phyloP scores from a whole-genome alignment of 2,329 filamentous ascomycete genomes.

The Rhinocladiella similis region DNA sequence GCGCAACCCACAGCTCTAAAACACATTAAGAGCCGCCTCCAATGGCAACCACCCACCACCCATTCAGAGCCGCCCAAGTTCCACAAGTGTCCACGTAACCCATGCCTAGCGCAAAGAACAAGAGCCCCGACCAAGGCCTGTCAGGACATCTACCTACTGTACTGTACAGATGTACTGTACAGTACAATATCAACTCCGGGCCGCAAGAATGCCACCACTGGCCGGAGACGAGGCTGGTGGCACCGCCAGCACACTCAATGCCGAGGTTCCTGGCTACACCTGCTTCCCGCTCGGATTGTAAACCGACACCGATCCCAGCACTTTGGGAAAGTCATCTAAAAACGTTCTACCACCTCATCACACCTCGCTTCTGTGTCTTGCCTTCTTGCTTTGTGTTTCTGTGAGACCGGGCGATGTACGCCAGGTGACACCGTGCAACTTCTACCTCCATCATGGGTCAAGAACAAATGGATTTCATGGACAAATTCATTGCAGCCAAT shows the following conservation, averaged over 20 bases:
- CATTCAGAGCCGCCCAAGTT: not conserved
- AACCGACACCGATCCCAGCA: not conserved
- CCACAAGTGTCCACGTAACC: not conserved
- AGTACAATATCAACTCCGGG: not conserved
- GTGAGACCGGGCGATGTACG: constrained; percentile 6
- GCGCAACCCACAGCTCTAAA: constrained; percentile 17
- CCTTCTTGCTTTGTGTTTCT: constrained; percentile 1
- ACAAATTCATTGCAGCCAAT: constrained; percentile 24
- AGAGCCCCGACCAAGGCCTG: too few species aligned
- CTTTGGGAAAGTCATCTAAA: too few species aligned
- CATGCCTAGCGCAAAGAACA: not conserved
- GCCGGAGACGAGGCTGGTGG: too few species aligned
- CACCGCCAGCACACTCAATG: too few species aligned
- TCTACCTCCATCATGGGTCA: constrained; percentile 12
- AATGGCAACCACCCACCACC: not conserved
- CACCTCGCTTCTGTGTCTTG: not conserved
- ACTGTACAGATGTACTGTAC: too few species aligned
- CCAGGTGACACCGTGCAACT: not conserved
- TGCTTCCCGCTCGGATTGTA: too few species aligned
- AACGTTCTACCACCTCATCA: not conserved
- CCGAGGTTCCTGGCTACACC: too few species aligned
- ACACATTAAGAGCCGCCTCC: constrained; percentile 24
- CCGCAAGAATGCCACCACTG: too few species aligned
- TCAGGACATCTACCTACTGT: too few species aligned
- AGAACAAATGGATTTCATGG: constrained; percentile 22